phyloP scores from a whole-genome alignment of 495 filamentous ascomycete species.

The Ramalina intermedia region DNA sequence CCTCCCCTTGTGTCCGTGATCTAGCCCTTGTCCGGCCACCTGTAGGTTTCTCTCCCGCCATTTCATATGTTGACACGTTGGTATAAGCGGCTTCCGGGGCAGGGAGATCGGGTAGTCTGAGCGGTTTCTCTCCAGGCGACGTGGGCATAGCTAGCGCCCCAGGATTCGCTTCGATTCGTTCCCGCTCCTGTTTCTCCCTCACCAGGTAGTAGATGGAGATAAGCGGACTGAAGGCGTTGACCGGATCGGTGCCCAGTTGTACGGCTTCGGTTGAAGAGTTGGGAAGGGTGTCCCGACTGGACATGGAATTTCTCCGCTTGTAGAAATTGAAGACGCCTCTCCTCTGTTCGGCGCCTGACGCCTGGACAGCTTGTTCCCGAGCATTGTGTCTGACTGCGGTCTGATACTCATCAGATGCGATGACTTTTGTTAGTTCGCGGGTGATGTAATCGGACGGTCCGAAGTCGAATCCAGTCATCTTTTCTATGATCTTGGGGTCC shows the following conservation, averaged over 20 bases:
- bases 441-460: slow-evolving; percentile 71
- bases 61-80: slow-evolving; percentile 64
- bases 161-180: slow-evolving; percentile 50
- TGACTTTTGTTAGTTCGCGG: slow-evolving; percentile 62
- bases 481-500: slow-evolving; percentile 66
- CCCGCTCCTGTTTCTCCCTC: slow-evolving; percentile 81
- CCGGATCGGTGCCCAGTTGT: slow-evolving; percentile 67
- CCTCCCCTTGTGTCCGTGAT: slow-evolving; percentile 88
- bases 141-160: slow-evolving; percentile 41
- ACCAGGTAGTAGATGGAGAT: slow-evolving; percentile 94
- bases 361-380: slow-evolving; percentile 46
- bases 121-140: slow-evolving; percentile 41
- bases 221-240: slow-evolving; percentile 87
- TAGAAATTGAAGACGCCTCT: slow-evolving; percentile 95
- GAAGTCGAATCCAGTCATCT: slow-evolving; percentile 98
- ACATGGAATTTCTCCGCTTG: slow-evolving; percentile 76
- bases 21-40: slow-evolving; percentile 69
- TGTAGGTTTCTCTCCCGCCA: slow-evolving; percentile 66
- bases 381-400: slow-evolving; percentile 54
- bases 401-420: slow-evolving; percentile 88
- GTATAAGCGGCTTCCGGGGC: slow-evolving; percentile 86
- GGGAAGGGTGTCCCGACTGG: slow-evolving; percentile 80
- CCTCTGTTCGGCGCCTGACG: slow-evolving; percentile 63
- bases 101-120: slow-evolving; percentile 58
- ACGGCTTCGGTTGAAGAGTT: slow-evolving; percentile 73